These are phyloP conservation scores for Atalantia buxifolia DNA, from an alignment of 345 rosid genomes.

Conservation along the genomic window DNA sequence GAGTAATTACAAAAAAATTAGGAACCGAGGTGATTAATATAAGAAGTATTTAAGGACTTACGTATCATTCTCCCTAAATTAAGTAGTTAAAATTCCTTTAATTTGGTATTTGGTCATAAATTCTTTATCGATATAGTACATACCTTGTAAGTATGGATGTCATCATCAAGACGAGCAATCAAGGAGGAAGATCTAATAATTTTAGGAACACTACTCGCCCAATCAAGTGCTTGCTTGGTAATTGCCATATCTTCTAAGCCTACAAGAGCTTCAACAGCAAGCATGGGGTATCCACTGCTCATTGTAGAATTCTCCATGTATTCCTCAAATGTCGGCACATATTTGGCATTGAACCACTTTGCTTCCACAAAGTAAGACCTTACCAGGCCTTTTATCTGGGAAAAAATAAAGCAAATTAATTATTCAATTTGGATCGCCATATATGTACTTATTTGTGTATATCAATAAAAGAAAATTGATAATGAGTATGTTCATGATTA, in stretches of 20 bases:
- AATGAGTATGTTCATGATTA: not conserved
- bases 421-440: not conserved
- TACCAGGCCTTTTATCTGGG: not conserved
- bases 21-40: too few relatives aligned
- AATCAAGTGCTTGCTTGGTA: not conserved
- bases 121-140: not conserved
- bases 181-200: not conserved
- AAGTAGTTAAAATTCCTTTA: too few relatives aligned
- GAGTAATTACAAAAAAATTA: too few relatives aligned
- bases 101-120: not conserved
- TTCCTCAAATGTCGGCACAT: constrained; percentile 5
- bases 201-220: not conserved
- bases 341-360: not conserved
- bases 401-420: not conserved
- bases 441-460: too few relatives aligned
- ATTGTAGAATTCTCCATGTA: not conserved
- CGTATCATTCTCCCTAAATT: too few relatives aligned
- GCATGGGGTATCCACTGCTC: constrained; percentile 6
- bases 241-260: not conserved
- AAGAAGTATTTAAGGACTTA: too few relatives aligned
- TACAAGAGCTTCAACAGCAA: not conserved
- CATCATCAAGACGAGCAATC: not conserved
- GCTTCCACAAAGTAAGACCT: constrained; percentile 2
- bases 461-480: not conserved
- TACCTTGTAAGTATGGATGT: not conserved